These are phyloP conservation scores for Coccomyxa sp. DNA, from an alignment of 139 green algal genomes.

Conservation along the genomic window DNA sequence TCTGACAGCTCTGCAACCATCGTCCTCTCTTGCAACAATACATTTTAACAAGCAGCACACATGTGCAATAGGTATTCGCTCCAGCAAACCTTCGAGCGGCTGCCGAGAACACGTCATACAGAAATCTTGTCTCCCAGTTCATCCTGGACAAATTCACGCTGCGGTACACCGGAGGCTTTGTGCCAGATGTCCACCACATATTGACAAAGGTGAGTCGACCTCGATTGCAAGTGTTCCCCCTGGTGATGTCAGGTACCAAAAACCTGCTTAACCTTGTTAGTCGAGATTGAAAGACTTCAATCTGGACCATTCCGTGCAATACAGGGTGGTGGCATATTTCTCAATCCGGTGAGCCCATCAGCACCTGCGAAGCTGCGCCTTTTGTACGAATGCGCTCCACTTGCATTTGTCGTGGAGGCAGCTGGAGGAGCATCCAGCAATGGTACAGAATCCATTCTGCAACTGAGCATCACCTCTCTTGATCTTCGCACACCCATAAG, in stretches of 20 bases:
- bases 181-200: slow-evolving; percentile 85
- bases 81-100: slow-evolving; percentile 73
- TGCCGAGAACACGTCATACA: slow-evolving; percentile 49
- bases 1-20: not conserved
- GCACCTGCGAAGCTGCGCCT: slow-evolving; percentile 76
- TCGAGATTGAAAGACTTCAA: not conserved
- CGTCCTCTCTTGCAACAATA: not conserved
- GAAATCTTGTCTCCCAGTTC: slow-evolving; percentile 52
- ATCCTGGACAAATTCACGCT: slow-evolving; percentile 51
- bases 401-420: slow-evolving; percentile 72
- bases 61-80: slow-evolving; percentile 47
- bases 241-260: not conserved
- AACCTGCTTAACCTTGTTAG: not conserved
- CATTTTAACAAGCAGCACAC: not conserved
- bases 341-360: slow-evolving; percentile 55
- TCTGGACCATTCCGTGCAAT: not conserved
- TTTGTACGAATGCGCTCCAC: slow-evolving; percentile 76
- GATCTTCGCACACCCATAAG: too few species aligned
- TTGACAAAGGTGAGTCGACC: slow-evolving; percentile 54
- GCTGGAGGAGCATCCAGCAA: slow-evolving; percentile 57
- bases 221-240: not conserved
- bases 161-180: slow-evolving; percentile 73
- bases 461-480: slow-evolving; percentile 23
- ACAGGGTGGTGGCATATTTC: slow-evolving; percentile 79
- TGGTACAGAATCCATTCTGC: slow-evolving; percentile 38